Conservation (phyloP, 2,329 filamentous ascomycete species). For the Sporothrix protearum region DNA sequence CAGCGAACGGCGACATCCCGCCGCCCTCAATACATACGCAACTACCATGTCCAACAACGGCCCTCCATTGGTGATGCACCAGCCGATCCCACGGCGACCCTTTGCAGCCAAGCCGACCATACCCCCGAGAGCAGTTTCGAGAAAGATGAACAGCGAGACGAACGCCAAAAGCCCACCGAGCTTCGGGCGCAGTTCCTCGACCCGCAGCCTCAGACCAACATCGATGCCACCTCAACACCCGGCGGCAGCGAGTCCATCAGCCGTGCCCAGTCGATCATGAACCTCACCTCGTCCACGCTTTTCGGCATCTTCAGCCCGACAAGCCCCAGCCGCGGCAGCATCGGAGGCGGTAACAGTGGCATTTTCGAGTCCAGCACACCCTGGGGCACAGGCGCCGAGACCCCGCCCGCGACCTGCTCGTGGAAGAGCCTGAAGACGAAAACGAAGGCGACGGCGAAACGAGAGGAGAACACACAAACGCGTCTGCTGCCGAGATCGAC, state of each 20-base stretch:
- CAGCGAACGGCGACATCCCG: background rate
- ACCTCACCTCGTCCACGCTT: constrained; percentile 84
- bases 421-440: background rate
- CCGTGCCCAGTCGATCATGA: constrained; percentile 73
- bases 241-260: constrained; percentile 45
- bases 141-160: background rate
- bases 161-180: constrained; percentile 1
- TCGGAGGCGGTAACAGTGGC: constrained; percentile 21
- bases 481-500: constrained; percentile 22
- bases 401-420: constrained; percentile 40
- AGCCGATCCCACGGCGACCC: constrained; percentile 67
- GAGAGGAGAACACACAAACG: background rate
- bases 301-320: constrained; percentile 83
- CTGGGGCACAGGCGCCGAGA: constrained; percentile 74
- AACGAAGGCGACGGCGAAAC: background rate
- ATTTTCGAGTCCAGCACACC: constrained; percentile 59
- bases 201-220: constrained; percentile 7
- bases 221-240: constrained; percentile 29
- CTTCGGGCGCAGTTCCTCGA: constrained; percentile 22
- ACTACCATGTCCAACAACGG: constrained; percentile 23
- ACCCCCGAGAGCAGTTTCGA: constrained; percentile 39
- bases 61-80: constrained; percentile 53
- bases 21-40: background rate
- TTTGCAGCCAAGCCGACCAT: constrained; percentile 59
- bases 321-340: constrained; percentile 32